Evolutionary conservation across 1,284 basidiomycete species (phyloP), one percentile per base, ranked within the genome.

Genomic region (Irpex rosettiformis): DNA sequence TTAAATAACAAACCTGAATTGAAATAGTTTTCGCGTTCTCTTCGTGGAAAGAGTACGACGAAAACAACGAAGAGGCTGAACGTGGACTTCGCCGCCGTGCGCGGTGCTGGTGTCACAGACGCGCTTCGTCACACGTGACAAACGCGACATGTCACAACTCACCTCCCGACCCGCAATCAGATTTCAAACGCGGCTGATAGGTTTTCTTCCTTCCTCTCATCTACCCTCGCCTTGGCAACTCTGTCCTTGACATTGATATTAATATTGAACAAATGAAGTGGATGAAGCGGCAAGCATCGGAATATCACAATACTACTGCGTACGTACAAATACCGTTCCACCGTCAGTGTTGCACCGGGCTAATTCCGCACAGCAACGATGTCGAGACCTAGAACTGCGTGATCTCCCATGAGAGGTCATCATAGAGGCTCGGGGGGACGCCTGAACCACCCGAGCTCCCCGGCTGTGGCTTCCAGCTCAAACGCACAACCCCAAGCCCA

Each of bases 281-380:
- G 16, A 47, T 24, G 30, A 16, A 7, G 16, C 30, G 30, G 22
- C 22, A 18, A 24, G 22, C 22, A 24, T 47, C 43, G 43, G 43
- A 47, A 24, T n/a, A 47, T 47, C 22, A 47, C 43, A 47, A 8
- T 47, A 18, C 22, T 33, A 33, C 30, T 33, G 30, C n/a, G 43
- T 47, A 47, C 43, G 43, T 47, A 47, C 43, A 47, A 18, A 47
- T n/a, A 18, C 43, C 43, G 43, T 47, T 47, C 16, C n/a, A 18
- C 43, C 11, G 7, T 49, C 21, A 22, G 8, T 27, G 48, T 24
- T 22, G 48, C 21, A 22, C 48, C 48, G 48, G 48, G 24, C 48
- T 49, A 49, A 25, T 49, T 22, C 48, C 48, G 48, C 48, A 49
- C 48, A 27, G 48, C 24, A 49, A 49, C 48, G 48, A 49, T 28